A percentile compares a stretch with the other conserved stretches of the same genome.
These are phyloP conservation scores for Xanthoconium stramineum DNA, from an alignment of 768 basidiomycete species.

Conservation along the genomic window DNA sequence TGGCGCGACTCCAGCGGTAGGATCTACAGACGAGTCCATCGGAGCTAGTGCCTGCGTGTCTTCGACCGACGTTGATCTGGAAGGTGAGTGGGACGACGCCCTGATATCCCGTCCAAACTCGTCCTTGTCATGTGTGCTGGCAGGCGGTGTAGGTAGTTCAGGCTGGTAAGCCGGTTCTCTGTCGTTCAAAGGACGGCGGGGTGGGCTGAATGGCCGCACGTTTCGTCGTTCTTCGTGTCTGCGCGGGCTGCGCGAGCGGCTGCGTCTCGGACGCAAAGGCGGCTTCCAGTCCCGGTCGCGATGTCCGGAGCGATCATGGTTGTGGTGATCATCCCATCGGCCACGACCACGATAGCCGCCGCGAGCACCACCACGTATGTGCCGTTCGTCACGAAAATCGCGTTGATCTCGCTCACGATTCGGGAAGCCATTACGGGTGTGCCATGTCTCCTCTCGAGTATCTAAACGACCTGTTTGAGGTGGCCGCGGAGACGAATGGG, in stretches of 20 bases:
- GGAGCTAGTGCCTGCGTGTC: constrained; percentile 26
- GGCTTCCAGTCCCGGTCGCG: constrained; percentile 41
- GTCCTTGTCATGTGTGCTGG: constrained; percentile 55
- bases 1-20: constrained; percentile 42
- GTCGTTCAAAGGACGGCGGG: constrained; percentile 42
- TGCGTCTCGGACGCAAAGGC: constrained; percentile 47
- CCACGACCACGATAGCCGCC: constrained; percentile 60
- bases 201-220: constrained; percentile 58
- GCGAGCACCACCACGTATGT: constrained; percentile 51
- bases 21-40: constrained; percentile 39
- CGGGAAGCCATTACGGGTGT: constrained; percentile 25
- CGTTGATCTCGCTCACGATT: constrained; percentile 45
- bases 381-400: constrained; percentile 52
- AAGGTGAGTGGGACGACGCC: constrained; percentile 41
- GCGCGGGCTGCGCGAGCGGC: constrained; percentile 76
- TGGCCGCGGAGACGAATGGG: constrained; percentile 5
- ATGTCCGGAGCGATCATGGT: constrained; percentile 39
- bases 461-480: constrained; percentile 26
- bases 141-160: constrained; percentile 22
- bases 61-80: constrained; percentile 27
- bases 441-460: constrained; percentile 38
- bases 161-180: constrained; percentile 26
- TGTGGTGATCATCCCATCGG: constrained; percentile 60
- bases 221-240: constrained; percentile 52
- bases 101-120: constrained; percentile 86